phyloP scores from a whole-genome alignment of 176 grass and related monocot genomes.

The Oryza glaberrima region DNA sequence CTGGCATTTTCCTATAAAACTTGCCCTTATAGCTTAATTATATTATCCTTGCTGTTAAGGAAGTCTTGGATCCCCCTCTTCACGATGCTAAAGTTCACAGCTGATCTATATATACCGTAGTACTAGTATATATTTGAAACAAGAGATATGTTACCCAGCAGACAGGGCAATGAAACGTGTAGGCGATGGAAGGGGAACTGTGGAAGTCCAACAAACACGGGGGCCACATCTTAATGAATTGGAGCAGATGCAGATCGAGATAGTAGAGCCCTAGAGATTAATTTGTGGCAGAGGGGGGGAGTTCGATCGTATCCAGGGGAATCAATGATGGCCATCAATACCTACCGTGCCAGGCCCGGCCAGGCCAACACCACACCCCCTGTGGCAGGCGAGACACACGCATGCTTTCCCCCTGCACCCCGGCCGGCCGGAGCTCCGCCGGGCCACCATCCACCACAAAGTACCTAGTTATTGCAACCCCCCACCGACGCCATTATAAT shows the following conservation, averaged over 20 bases:
- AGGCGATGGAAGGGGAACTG: no score
- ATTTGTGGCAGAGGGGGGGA: background rate
- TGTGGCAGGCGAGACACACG: background rate
- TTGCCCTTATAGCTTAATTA: no score
- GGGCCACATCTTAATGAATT: background rate
- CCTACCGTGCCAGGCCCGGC: background rate
- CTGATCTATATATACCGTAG: no score
- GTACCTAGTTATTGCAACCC: background rate
- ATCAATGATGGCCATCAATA: background rate
- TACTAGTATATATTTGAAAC: no score
- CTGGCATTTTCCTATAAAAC: no score
- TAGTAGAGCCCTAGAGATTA: background rate
- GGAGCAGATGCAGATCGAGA: background rate
- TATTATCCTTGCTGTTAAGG: no score
- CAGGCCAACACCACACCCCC: background rate
- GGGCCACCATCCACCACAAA: no score
- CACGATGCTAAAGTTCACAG: no score
- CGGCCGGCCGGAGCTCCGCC: background rate
- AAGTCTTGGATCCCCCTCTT: no score
- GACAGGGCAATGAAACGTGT: no score
- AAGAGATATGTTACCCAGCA: no score
- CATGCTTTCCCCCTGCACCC: background rate
- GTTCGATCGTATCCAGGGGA: background rate
- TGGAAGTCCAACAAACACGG: no score
- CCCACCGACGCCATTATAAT: background rate